These are phyloP conservation scores for Chlorella sp. DNA, from an alignment of 139 green algal genomes.

Conservation along the genomic window DNA sequence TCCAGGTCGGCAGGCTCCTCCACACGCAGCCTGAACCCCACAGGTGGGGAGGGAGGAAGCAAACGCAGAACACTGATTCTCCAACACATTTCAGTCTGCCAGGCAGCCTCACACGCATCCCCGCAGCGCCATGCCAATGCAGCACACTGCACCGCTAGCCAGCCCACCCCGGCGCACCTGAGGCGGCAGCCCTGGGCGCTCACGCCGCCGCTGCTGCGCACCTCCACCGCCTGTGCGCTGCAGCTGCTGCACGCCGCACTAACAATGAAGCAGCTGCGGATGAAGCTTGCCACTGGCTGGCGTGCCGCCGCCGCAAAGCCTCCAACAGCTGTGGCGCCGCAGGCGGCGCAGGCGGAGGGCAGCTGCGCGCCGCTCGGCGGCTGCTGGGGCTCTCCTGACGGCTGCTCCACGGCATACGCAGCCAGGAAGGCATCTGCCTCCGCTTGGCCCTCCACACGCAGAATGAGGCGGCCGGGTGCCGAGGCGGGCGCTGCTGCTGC, in stretches of 20 bases:
- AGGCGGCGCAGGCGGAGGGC: constrained; percentile 50
- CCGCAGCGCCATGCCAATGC: too few species aligned
- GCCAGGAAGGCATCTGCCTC: constrained; percentile 1
- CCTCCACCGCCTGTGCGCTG: constrained; percentile 40
- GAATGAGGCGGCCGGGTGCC: constrained; percentile 7
- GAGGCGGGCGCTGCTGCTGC: background rate
- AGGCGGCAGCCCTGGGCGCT: background rate
- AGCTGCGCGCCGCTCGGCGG: background rate
- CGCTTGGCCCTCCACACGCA: constrained; percentile 12
- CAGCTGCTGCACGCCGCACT: constrained; percentile 58
- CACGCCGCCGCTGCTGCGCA: constrained; percentile 53
- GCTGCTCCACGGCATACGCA: background rate
- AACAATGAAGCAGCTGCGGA: constrained; percentile 75
- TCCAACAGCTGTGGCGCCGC: constrained; percentile 32
- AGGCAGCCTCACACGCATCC: too few species aligned
- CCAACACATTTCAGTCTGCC: too few species aligned
- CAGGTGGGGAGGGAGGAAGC: background rate
- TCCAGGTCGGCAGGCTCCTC: constrained; percentile 52
- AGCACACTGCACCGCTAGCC: too few species aligned
- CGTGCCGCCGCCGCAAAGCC: constrained; percentile 58
- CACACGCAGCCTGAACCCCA: constrained; percentile 26
- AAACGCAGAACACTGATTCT: too few species aligned
- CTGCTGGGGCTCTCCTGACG: background rate
- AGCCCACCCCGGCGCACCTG: background rate
- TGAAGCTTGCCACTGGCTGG: constrained; percentile 64